Evolutionary conservation across 768 basidiomycete species (phyloP).

Genomic region (Naganishia onofrii): DNA sequence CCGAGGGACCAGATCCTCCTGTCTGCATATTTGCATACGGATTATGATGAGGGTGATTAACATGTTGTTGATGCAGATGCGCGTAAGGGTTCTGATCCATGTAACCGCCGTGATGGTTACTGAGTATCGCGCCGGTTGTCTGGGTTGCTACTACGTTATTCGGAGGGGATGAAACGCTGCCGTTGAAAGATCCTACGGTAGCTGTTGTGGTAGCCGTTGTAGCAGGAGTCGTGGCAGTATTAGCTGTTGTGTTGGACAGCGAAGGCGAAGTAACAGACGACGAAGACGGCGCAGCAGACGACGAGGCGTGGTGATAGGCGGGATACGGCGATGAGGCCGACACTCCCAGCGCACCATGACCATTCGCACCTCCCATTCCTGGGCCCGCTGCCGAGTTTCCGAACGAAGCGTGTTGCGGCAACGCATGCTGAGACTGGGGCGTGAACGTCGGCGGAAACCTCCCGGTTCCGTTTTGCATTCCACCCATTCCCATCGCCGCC

Average conservation of each 20-base stretch:
- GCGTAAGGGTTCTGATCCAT: slow-evolving; percentile 20
- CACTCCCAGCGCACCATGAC: neutral
- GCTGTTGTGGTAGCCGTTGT: slow-evolving; percentile 13
- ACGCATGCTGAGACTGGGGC: slow-evolving; percentile 10
- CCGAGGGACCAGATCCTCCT: neutral
- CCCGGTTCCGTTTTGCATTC: slow-evolving; percentile 2
- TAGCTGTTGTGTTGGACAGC: neutral
- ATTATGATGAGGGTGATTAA: slow-evolving; percentile 9
- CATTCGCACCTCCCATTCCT: neutral
- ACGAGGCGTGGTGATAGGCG: neutral
- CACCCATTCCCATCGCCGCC: slow-evolving; percentile 2
- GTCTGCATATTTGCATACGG: slow-evolving; percentile 9
- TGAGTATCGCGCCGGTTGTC: neutral
- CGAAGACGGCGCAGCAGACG: neutral
- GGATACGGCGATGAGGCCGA: slow-evolving; percentile 6
- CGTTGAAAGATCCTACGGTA: slow-evolving; percentile 1
- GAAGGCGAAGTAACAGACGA: slow-evolving; percentile 15
- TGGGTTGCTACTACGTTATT: neutral
- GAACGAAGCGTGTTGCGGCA: neutral
- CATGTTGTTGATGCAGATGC: slow-evolving; percentile 16
- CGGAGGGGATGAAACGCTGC: slow-evolving; percentile 6
- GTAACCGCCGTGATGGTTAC: too few species aligned
- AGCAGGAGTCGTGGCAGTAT: slow-evolving; percentile 1
- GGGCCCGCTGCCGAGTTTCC: neutral
- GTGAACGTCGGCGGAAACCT: slow-evolving; percentile 16